phyloP scores from a whole-genome alignment of 1,139 yeast species.

The Arxiozyma telluris region DNA sequence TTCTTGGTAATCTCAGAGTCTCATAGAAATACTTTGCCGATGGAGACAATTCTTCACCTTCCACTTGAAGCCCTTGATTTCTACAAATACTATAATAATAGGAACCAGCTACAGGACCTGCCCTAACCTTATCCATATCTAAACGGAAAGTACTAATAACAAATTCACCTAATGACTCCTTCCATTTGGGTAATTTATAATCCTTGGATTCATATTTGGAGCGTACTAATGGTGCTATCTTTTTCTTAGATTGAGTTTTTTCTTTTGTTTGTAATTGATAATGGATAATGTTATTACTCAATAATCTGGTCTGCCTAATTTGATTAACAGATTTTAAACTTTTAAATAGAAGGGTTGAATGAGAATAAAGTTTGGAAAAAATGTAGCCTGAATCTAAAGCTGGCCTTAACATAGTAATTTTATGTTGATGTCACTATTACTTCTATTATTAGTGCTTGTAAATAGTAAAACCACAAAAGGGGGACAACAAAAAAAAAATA shows the following conservation, averaged over 20 bases:
- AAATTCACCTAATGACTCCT: constrained; percentile 62
- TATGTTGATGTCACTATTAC: background rate
- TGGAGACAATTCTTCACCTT: constrained; percentile 55
- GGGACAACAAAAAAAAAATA: too few relatives aligned
- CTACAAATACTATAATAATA: constrained; percentile 81
- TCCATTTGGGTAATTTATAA: constrained; percentile 58
- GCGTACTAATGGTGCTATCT: constrained; percentile 34
- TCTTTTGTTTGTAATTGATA: background rate
- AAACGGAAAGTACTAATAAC: constrained; percentile 58
- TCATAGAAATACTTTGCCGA: constrained; percentile 69
- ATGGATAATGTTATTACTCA: background rate
- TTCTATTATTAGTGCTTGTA: background rate
- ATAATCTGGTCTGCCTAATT: background rate
- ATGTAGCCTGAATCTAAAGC: background rate
- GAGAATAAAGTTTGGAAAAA: background rate
- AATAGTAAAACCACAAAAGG: too few relatives aligned
- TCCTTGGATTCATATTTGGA: constrained; percentile 50
- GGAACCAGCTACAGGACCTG: constrained; percentile 93
- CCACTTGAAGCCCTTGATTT: constrained; percentile 69
- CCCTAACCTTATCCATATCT: constrained; percentile 86
- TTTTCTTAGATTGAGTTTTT: background rate
- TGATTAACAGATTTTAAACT: background rate
- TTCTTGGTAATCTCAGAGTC: constrained; percentile 69
- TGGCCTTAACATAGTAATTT: background rate
- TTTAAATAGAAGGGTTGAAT: background rate